Evolutionary conservation across 129 eudicot genomes (phyloP).

Genomic region (Calendula officinalis): DNA sequence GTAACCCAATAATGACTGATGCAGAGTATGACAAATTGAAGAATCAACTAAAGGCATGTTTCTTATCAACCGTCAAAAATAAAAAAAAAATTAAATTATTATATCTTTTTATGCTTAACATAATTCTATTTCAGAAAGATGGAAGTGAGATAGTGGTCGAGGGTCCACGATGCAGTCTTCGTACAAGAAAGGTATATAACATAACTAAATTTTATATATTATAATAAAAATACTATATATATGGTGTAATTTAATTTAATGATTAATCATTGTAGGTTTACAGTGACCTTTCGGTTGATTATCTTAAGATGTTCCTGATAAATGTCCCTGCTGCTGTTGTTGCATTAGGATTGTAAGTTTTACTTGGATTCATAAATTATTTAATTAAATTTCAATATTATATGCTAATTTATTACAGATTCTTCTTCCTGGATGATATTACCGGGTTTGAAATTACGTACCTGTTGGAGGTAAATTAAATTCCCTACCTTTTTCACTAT

Average conservation of each 20-base stretch:
- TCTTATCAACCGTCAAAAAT: no score
- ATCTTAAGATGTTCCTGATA: slow-evolving; percentile 90
- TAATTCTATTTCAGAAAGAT: slow-evolving; percentile 51
- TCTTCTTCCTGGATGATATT: slow-evolving; percentile 91
- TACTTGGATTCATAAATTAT: not conserved
- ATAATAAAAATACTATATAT: no score
- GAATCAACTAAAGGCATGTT: slow-evolving; percentile 69
- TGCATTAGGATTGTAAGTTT: slow-evolving; percentile 86
- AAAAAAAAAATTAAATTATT: no score
- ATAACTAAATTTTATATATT: no score
- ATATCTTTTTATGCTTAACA: no score
- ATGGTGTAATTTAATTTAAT: not conserved
- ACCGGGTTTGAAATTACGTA: slow-evolving; percentile 92
- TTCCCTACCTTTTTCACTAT: no score
- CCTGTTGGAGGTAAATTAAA: slow-evolving; percentile 65
- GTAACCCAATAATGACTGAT: slow-evolving; percentile 72
- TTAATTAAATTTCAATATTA: no score
- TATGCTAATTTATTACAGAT: slow-evolving; percentile 37
- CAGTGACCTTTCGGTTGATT: slow-evolving; percentile 75
- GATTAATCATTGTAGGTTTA: slow-evolving; percentile 56
- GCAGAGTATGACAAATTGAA: slow-evolving; percentile 74
- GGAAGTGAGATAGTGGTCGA: slow-evolving; percentile 94
- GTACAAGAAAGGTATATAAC: slow-evolving; percentile 77
- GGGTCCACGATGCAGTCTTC: slow-evolving; percentile 99
- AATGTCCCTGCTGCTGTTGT: slow-evolving; percentile 88